Conservation (phyloP, 1,284 basidiomycete genomes). For the Xerocomus minutiporus region DNA sequence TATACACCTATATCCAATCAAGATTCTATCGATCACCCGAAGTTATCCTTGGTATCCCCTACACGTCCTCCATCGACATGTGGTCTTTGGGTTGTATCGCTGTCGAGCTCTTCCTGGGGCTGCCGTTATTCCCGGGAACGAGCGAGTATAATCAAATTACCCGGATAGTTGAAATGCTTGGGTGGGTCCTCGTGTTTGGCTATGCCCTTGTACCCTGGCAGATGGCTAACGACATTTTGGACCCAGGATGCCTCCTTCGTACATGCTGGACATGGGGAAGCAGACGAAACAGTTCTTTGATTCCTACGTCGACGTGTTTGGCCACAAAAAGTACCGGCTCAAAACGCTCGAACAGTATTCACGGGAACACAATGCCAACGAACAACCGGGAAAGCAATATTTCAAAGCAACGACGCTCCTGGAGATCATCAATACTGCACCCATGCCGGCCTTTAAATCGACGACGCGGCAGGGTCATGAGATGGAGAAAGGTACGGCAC, state of each 20-base stretch:
- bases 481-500: conserved; percentile 77
- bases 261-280: conserved; percentile 96
- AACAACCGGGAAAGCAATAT: conserved; percentile 98
- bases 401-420: conserved; percentile 93
- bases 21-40: conserved; percentile 98
- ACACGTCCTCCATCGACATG: conserved; percentile 93
- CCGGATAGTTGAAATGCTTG: conserved; percentile 97
- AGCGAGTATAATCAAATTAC: conserved; percentile 99
- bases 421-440: conserved; percentile 95
- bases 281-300: conserved; percentile 96
- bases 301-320: conserved; percentile 73
- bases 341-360: conserved; percentile 96
- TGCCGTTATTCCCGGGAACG: conserved; percentile 96
- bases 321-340: conserved; percentile 83
- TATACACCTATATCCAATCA: conserved; percentile 99
- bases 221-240: conserved; percentile 7
- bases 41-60: conserved; percentile 92
- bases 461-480: conserved; percentile 79
- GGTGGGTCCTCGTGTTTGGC: conserved; percentile 50
- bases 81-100: conserved; percentile 96
- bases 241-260: conserved; percentile 75
- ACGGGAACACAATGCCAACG: conserved; percentile 89
- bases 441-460: conserved; percentile 75
- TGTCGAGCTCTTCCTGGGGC: conserved; percentile 93
- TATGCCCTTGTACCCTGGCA: not conserved